phyloP scores from a whole-genome alignment of 768 basidiomycete genomes.

The Tylopilus felleus region DNA sequence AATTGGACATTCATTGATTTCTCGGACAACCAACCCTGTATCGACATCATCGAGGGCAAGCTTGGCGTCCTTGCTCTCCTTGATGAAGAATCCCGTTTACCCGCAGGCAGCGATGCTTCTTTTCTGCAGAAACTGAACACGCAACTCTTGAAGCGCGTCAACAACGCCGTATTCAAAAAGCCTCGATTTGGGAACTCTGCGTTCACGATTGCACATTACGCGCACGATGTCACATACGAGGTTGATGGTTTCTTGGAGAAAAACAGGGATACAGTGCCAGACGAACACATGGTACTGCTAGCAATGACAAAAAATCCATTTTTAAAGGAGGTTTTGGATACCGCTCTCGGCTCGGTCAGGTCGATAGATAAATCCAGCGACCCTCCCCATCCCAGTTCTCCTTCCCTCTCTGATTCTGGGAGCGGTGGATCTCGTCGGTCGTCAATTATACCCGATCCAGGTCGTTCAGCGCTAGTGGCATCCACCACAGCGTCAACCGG shows the following conservation, averaged over 20 bases:
- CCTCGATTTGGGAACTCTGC: slow-evolving; percentile 97
- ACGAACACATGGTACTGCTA: slow-evolving; percentile 91
- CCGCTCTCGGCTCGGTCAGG: slow-evolving; percentile 75
- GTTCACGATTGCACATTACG: slow-evolving; percentile 98
- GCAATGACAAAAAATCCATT: slow-evolving; percentile 87
- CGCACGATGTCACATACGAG: slow-evolving; percentile 97
- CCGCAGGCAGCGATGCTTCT: slow-evolving; percentile 86
- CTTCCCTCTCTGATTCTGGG: slow-evolving; percentile 72
- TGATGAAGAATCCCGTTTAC: slow-evolving; percentile 97
- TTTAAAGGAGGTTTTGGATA: slow-evolving; percentile 91
- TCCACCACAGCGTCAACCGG: slow-evolving; percentile 39
- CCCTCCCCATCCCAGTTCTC: slow-evolving; percentile 67
- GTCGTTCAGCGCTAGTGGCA: slow-evolving; percentile 67
- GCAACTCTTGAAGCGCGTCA: slow-evolving; percentile 81
- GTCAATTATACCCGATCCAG: slow-evolving; percentile 85
- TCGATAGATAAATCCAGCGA: slow-evolving; percentile 44
- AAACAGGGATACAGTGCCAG: slow-evolving; percentile 97
- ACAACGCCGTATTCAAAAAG: slow-evolving; percentile 92
- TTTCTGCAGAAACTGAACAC: slow-evolving; percentile 90
- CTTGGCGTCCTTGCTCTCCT: slow-evolving; percentile 91
- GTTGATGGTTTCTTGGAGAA: slow-evolving; percentile 98
- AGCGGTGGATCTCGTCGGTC: slow-evolving; percentile 77
- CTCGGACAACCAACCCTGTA: slow-evolving; percentile 98
- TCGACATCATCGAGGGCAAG: slow-evolving; percentile 97
- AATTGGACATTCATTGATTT: slow-evolving; percentile 99